Percentiles rank a stretch among this genome's conserved stretches.
Conservation (phyloP, 1,284 basidiomycete species). For the Trichosporon asahii region DNA sequence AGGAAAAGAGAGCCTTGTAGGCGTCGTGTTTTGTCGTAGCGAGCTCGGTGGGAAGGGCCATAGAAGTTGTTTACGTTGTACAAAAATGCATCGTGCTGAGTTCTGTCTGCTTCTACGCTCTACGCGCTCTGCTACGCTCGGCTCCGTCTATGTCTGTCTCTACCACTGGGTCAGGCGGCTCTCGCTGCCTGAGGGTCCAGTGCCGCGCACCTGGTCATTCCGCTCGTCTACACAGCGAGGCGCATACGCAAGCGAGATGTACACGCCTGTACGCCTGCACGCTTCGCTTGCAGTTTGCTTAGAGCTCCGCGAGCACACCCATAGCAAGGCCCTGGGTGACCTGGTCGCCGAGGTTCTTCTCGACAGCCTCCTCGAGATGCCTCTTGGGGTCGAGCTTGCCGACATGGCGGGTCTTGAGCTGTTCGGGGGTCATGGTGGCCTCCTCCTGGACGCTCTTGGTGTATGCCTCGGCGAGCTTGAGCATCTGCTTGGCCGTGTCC, state of each 20-base stretch:
- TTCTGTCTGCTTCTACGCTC: not conserved
- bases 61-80: not conserved
- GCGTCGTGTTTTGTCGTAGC: not conserved
- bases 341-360: conserved; percentile 92
- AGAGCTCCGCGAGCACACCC: conserved; percentile 83
- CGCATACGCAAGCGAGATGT: not conserved
- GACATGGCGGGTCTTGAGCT: conserved; percentile 92
- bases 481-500: conserved; percentile 91
- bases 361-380: conserved; percentile 93
- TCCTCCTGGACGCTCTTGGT: conserved; percentile 96
- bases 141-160: not conserved
- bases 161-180: not conserved
- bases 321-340: conserved; percentile 90
- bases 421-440: conserved; percentile 80
- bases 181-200: not conserved
- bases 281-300: conserved; percentile 25
- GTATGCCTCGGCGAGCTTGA: conserved; percentile 82
- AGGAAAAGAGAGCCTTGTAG: not conserved
- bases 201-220: not conserved
- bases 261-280: not conserved
- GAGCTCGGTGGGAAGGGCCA: no score
- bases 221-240: not conserved
- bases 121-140: not conserved
- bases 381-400: conserved; percentile 97
- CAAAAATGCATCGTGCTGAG: conserved; percentile 1